Evolutionary conservation across 2,329 filamentous ascomycete species (phyloP).

Genomic region (Didymella pomorum): DNA sequence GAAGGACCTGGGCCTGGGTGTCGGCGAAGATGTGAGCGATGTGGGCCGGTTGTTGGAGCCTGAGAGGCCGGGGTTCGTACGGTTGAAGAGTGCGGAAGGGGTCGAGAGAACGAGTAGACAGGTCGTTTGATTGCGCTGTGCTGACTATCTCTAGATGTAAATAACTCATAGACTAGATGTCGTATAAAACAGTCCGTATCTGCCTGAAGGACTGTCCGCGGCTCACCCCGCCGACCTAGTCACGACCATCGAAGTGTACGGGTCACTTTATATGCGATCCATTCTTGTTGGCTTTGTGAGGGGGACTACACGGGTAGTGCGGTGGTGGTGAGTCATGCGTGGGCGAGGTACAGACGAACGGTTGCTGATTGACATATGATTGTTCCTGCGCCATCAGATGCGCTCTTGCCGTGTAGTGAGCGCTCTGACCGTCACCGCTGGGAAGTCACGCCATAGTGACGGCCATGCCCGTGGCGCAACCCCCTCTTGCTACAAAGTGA

Average conservation of each 20-base stretch:
- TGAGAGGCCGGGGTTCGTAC: neutral
- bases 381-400: neutral
- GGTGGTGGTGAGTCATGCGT: neutral
- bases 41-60: neutral
- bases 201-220: neutral
- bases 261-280: neutral
- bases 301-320: neutral
- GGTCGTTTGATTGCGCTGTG: neutral
- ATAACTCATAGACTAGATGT: neutral
- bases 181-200: neutral
- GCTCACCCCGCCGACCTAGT: neutral
- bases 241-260: neutral
- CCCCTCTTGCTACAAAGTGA: neutral
- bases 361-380: neutral
- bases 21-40: neutral
- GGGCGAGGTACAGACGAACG: neutral
- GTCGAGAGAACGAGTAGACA: constrained; percentile 1
- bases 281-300: neutral
- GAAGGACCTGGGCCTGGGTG: neutral
- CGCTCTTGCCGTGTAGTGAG: neutral
- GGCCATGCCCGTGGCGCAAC: neutral
- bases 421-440: neutral
- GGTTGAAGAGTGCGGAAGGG: neutral
- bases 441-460: neutral
- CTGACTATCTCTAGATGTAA: neutral